Evolutionary conservation across 2,329 filamentous ascomycete species (phyloP), one percentile per base, ranked within the genome.

Genomic region (Metarhizium guizhouense): DNA sequence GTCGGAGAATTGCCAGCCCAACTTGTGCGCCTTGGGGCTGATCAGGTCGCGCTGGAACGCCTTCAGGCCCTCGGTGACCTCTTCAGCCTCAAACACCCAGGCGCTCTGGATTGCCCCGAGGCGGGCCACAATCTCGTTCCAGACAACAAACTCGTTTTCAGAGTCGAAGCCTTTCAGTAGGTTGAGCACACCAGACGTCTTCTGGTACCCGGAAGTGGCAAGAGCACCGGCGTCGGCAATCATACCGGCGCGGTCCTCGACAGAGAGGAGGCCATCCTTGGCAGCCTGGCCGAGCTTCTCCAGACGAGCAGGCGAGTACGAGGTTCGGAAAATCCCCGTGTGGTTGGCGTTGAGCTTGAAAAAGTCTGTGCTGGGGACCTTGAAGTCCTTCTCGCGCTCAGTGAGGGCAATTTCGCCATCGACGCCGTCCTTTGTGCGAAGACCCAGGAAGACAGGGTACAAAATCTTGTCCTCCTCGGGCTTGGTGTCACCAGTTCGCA

Each of bases 301-400:
- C 48, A 97, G 81, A 40, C 93, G 86, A 64, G 90, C 86, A 2
- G 90, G 87, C 2, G 84, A 80, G 74, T 97, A 97, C 0, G 86
- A 89, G 0, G 92, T 96, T 58, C 93, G 85, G 77, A 95, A 97
- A 60, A 96, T 86, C 61, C 89, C 89, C 25, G 90, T 92, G 71
- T 96, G 93, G 68, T 96, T 91, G 16, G 93, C 91, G 67, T 97
- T 97, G 58, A 97, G 77, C 79, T 97, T 97, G 84, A 88, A 97
- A 74, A 97, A 96, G 65, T 95, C 90, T 53, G 86, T 74, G 65
- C 87, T 83, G 20, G 87, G 82, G 30, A 96, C 70, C 73, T 90
- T 85, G 74, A 95, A 90, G 59, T 85, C 82, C 51, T 78, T 80
- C 71, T 96, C 90, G 43, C 93, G 86, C 25, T 64, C 62, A 20